phyloP scores from a whole-genome alignment of 441 rosid genomes.

The Geranium incanum region DNA sequence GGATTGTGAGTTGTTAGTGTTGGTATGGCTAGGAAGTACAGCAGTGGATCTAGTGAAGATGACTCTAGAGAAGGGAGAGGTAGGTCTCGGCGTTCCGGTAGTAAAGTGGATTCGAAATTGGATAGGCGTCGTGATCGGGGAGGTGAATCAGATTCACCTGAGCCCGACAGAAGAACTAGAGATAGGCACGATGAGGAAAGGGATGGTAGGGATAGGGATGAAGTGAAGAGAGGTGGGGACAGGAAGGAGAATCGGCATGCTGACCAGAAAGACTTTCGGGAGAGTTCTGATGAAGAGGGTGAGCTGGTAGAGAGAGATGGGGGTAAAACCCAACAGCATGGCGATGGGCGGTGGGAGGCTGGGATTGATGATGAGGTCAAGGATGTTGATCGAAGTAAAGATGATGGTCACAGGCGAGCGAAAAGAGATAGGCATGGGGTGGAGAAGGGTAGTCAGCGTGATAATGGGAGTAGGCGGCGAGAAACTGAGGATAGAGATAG shows the following conservation, averaged over 20 bases:
- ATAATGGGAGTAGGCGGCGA: constrained; percentile 26
- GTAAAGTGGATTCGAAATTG: constrained; percentile 6
- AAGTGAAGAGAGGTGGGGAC: constrained; percentile 3
- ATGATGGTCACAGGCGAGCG: constrained; percentile 12
- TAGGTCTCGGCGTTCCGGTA: constrained; percentile 9
- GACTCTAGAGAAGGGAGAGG: constrained; percentile 14
- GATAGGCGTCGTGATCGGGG: constrained; percentile 6
- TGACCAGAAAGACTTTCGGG: not conserved
- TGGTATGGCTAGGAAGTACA: constrained; percentile 30
- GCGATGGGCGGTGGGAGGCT: not conserved
- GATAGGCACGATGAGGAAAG: constrained; percentile 10
- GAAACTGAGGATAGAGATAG: constrained; percentile 31
- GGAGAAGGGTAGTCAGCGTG: constrained; percentile 24
- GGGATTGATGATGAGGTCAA: constrained; percentile 5
- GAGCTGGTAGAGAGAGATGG: constrained; percentile 13
- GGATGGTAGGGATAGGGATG: no score
- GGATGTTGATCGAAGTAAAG: not conserved
- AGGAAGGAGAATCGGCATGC: not conserved
- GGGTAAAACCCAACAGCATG: constrained; percentile 9
- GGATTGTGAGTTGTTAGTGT: not conserved
- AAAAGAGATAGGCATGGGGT: constrained; percentile 27
- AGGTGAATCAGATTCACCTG: constrained; percentile 12
- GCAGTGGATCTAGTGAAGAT: constrained; percentile 30
- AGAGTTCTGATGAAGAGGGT: constrained; percentile 5
- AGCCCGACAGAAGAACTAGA: constrained; percentile 14